Conservation (phyloP, 2,329 filamentous ascomycete genomes). For the Pyricularia grisea region DNA sequence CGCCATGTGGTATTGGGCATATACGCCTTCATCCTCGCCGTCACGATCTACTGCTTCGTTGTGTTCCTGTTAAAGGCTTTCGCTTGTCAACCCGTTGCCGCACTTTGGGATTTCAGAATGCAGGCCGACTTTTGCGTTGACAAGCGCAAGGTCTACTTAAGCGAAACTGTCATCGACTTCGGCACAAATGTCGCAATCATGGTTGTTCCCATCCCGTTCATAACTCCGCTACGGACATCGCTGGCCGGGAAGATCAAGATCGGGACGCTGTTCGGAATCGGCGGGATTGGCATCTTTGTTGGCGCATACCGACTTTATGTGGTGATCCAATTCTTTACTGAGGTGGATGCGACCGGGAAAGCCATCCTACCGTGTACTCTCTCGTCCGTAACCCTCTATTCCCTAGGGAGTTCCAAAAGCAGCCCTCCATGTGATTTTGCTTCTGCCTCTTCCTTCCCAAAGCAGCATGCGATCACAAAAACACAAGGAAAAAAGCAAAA, state of each 20-base stretch:
- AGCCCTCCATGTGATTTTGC: not conserved
- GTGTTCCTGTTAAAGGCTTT: slow-evolving; percentile 10
- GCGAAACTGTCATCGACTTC: slow-evolving; percentile 21
- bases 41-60: slow-evolving; percentile 9
- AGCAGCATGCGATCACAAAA: not conserved
- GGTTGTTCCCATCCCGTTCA: slow-evolving; percentile 21
- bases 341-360: not conserved
- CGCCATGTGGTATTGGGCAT: slow-evolving; percentile 9
- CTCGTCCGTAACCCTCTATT: not conserved
- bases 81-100: slow-evolving; percentile 13
- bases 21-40: slow-evolving; percentile 10
- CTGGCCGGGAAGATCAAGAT: slow-evolving; percentile 22
- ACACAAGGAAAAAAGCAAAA: not conserved
- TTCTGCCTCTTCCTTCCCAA: too few relatives aligned
- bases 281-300: slow-evolving; percentile 9
- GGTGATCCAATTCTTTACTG: not conserved
- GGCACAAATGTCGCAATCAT: slow-evolving; percentile 24
- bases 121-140: slow-evolving; percentile 18
- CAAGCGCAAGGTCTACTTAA: slow-evolving; percentile 20
- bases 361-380: not conserved
- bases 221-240: slow-evolving; percentile 18
- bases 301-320: not conserved
- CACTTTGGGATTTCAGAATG: slow-evolving; percentile 13
- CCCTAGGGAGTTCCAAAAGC: not conserved
- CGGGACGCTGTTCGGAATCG: slow-evolving; percentile 18